Percentiles rank a stretch among this genome's conserved stretches.
phyloP scores from a whole-genome alignment of 1,284 basidiomycete genomes.

The Coriolopsis trogii region DNA sequence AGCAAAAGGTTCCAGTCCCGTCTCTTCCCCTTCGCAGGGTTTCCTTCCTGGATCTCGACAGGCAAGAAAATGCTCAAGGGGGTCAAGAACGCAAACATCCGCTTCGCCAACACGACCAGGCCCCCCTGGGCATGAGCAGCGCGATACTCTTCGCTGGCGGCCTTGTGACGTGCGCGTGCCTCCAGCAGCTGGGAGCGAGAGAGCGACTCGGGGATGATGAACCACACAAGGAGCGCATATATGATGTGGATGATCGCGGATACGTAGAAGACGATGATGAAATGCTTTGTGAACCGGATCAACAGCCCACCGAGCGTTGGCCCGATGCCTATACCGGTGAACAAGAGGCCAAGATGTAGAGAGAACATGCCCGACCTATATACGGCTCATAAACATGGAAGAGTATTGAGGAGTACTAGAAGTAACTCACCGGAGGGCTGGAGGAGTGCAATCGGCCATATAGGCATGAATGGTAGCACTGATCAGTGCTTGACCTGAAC shows the following conservation, averaged over 20 bases:
- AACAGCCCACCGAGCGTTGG: slow-evolving; percentile 73
- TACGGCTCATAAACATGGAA: background rate
- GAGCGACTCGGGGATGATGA: slow-evolving; percentile 80
- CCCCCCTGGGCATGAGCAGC: slow-evolving; percentile 22
- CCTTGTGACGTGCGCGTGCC: slow-evolving; percentile 35
- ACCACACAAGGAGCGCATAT: slow-evolving; percentile 54
- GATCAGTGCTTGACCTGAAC: slow-evolving; percentile 50
- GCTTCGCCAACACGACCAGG: slow-evolving; percentile 33
- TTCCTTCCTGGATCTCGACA: slow-evolving; percentile 32
- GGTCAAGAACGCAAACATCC: slow-evolving; percentile 57
- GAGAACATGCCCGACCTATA: slow-evolving; percentile 64
- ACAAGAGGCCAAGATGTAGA: slow-evolving; percentile 60
- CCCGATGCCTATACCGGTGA: slow-evolving; percentile 70
- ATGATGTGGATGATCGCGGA: slow-evolving; percentile 50
- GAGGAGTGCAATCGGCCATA: slow-evolving; percentile 58
- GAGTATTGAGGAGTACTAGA: background rate
- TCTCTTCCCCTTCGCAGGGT: slow-evolving; percentile 42
- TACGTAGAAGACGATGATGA: slow-evolving; percentile 76
- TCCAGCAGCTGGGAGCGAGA: slow-evolving; percentile 44
- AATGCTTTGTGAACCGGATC: slow-evolving; percentile 57
- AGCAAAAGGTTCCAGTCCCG: slow-evolving; percentile 75
- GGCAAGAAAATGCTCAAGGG: slow-evolving; percentile 74
- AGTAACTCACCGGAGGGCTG: slow-evolving; percentile 45
- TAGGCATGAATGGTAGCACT: slow-evolving; percentile 63
- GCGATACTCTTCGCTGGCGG: slow-evolving; percentile 27